Conservation (phyloP, 1,284 basidiomycete species). For the Vanrija pseudolonga region DNA sequence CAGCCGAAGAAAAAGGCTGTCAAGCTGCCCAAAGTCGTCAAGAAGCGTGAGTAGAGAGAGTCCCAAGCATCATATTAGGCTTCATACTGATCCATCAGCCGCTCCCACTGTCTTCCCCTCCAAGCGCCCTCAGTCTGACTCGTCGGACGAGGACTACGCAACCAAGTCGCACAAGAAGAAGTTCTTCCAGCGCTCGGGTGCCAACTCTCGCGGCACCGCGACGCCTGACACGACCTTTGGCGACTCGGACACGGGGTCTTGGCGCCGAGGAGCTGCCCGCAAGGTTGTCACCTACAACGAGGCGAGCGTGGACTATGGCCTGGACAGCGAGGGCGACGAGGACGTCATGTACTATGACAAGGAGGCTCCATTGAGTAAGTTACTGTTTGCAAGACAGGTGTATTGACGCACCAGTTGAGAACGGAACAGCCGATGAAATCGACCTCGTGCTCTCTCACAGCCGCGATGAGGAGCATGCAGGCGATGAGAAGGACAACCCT, state of each 20-base stretch:
- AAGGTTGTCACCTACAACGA: constrained; percentile 73
- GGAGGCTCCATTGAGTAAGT: constrained; percentile 33
- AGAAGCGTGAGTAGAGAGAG: constrained; percentile 12
- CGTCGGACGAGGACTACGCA: constrained; percentile 82
- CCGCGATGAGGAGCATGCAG: constrained; percentile 72
- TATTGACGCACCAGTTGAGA: constrained; percentile 4
- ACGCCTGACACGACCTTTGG: constrained; percentile 37
- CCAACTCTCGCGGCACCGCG: constrained; percentile 37
- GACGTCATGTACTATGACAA: constrained; percentile 65
- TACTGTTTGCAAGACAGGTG: constrained; percentile 1
- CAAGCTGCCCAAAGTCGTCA: constrained; percentile 16
- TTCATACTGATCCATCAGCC: constrained; percentile 10
- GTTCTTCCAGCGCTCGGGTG: constrained; percentile 51
- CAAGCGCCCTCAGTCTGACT: constrained; percentile 29
- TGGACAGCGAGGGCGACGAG: constrained; percentile 71
- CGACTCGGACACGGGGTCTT: constrained; percentile 56
- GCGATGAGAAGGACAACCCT: constrained; percentile 74
- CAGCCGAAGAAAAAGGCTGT: constrained; percentile 30
- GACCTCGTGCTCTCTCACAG: constrained; percentile 77
- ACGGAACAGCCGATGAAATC: constrained; percentile 64
- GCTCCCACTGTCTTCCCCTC: constrained; percentile 14
- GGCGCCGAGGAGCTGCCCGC: constrained; percentile 73
- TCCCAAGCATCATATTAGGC: not conserved
- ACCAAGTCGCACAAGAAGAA: constrained; percentile 82
- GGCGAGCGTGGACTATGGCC: constrained; percentile 50